Evolutionary conservation across 2,329 filamentous ascomycete genomes (phyloP), one percentile per base, ranked within the genome.

Genomic region (Penicillium sp.): DNA sequence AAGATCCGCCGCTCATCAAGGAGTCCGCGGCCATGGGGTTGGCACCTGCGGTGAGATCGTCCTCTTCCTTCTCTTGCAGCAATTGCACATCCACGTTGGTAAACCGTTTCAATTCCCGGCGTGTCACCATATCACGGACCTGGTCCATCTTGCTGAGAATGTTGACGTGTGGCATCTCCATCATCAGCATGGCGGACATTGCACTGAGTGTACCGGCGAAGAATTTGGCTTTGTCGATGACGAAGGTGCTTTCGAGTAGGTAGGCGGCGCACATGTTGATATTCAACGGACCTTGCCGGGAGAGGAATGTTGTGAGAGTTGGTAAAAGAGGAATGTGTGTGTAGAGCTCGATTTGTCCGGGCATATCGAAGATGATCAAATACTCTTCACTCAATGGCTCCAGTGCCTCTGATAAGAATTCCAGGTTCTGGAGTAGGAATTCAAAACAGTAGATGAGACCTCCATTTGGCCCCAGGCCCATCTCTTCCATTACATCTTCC

Each of bases 181-280:
- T 84, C 91, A 97, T 94, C 67, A 99, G 86, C 94, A 99, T 99
- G 61, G 94, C 92, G 68, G 90, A 95, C 94, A 99, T 97, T 61
- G 94, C 94, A 70, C 89, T 94, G 57, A 99, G 80, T 0, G 94
- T 96, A 13, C 94, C 94, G 0, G 94, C 88, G 75, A 99, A 97
- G 81, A 96, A 99, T 77, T 97, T 99, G 68, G 94, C 90, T 57
- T 91, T 87, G 75, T 99, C 94, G 59, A 97, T 85, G 66, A 97
- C 88, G 72, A 97, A 99, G 9, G 92, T 97, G 13, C 91, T 90
- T 74, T 99, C 94, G 60, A 99, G 86, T 32, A 99, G 84, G 74
- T 97, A 99, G 10, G 93, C 86, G 41, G 94, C 94, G 72, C 93
- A 97, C 65, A 97, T 85, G 66, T 88, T 90, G 70, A 97, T 89